A percentile compares a stretch with the other conserved stretches of the same genome.
Conservation (phyloP, 1,284 basidiomycete species). For the Ceratobasidium sp. region DNA sequence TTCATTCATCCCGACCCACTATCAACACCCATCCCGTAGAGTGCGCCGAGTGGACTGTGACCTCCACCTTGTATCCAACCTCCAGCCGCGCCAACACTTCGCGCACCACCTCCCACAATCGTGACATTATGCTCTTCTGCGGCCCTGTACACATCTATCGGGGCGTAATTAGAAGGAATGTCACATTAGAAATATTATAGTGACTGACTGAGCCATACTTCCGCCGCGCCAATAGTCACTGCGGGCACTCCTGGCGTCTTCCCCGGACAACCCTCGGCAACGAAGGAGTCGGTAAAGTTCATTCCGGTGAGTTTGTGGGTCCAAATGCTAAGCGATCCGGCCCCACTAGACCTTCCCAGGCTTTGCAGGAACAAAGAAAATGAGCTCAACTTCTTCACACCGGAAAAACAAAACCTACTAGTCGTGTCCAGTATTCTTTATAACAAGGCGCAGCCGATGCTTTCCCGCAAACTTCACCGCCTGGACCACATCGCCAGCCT, state of each 20-base stretch:
- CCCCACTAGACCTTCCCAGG: conserved; percentile 38
- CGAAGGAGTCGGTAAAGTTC: conserved; percentile 40
- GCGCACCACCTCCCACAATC: conserved; percentile 22
- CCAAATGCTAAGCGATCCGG: conserved; percentile 40
- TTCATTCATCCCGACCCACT: conserved; percentile 9
- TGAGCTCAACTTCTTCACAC: background rate
- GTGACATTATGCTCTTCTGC: conserved; percentile 27
- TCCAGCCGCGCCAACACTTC: conserved; percentile 37
- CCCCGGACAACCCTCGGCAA: background rate
- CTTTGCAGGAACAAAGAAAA: background rate
- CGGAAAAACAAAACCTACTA: conserved; percentile 13
- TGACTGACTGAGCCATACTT: conserved; percentile 23
- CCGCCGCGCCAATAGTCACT: conserved; percentile 35
- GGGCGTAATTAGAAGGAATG: background rate
- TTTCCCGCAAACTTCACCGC: conserved; percentile 23
- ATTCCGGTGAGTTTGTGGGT: conserved; percentile 39
- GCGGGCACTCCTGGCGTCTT: conserved; percentile 9
- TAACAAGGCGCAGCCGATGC: conserved; percentile 17
- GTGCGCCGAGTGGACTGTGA: conserved; percentile 20
- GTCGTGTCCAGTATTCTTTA: conserved; percentile 40
- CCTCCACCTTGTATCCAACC: conserved; percentile 41
- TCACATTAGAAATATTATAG: background rate
- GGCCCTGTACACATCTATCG: conserved; percentile 29
- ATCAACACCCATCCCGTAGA: conserved; percentile 32
- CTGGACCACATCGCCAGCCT: conserved; percentile 10